Base-by-base conservation (phyloP, 306 rosid genomes). In the Aeschynomene evenia region DNA sequence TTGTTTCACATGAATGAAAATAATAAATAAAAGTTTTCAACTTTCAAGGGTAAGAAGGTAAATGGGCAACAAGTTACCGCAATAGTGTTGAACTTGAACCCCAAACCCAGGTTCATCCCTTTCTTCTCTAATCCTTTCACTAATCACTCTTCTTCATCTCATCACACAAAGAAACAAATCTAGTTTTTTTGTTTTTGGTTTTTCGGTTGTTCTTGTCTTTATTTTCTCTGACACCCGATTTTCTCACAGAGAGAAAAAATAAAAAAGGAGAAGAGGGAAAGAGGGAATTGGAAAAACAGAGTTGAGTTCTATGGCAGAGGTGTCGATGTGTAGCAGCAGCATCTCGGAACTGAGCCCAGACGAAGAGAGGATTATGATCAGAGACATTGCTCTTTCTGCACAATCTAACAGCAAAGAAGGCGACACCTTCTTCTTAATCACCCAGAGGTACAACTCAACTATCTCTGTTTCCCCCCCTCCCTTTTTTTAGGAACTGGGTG, bases 361-460 rank as follows among this genome's bases (percentile, higher is more conserved):
- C 58, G 95, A 90, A 74, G 98, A 94, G 84, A 87, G 98, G 81
- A 83, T 90, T 61, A 79, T 81, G 89, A 94, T 94, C 56, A 83
- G 89, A 70, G 98, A 90, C 87, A 90, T 94, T 85, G 97, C 96
- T 59, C 76, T 87, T 58, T 69, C 97, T 73, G 81, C 95, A 11
- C 95, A 94, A 84, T 63, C 96, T 31, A 86, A 79, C 71, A 70
- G 75, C 82, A 94, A 94, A 81, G 97, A 94, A 72, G 98, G 96
- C 61, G 95, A 94, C 65, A 63, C 80, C 71, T 94, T 90, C 75
- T 87, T 78, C 80, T 76, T 94, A 43, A 84, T 90, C 68, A 88
- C 91, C 61, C 98, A 94, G 79, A 94, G 98, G 98, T 83, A 28
- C n/a, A n/a, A n/a, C n/a, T n/a, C n/a, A n/a, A n/a, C 66, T 10